Evolutionary conservation across 1,139 yeast species (phyloP).

Genomic region (Zygosaccharomyces sapae): DNA sequence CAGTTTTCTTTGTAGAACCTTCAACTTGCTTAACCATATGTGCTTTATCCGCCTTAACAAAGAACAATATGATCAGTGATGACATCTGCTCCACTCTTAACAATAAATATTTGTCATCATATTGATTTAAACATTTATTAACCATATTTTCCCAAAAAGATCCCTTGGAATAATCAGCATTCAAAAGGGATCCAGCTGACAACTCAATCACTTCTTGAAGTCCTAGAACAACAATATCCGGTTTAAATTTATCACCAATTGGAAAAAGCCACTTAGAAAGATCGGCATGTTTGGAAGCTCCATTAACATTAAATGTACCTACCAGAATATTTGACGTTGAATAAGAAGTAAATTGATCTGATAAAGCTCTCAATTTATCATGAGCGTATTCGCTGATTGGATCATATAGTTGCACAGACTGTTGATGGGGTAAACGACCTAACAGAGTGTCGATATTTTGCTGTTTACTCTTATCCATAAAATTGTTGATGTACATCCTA

Average conservation of each 20-base stretch:
- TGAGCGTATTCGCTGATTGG: conserved; percentile 82
- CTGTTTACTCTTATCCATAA: conserved; percentile 88
- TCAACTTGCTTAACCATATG: conserved; percentile 59
- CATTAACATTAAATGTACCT: conserved; percentile 89
- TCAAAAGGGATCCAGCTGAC: conserved; percentile 75
- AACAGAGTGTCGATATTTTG: conserved; percentile 77
- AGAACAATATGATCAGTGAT: conserved; percentile 68
- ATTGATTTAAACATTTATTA: conserved; percentile 52
- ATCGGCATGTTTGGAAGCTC: conserved; percentile 53
- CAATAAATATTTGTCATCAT: conserved; percentile 51
- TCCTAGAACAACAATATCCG: conserved; percentile 79
- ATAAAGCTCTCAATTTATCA: conserved; percentile 50
- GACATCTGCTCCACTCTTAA: conserved; percentile 86
- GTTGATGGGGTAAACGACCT: conserved; percentile 73
- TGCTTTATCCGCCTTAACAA: conserved; percentile 55
- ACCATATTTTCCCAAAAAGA: conserved; percentile 59
- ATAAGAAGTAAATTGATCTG: conserved; percentile 56
- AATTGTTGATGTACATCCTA: conserved; percentile 91
- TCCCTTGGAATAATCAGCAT: conserved; percentile 64
- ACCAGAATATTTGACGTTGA: conserved; percentile 62
- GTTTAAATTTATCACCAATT: conserved; percentile 44
- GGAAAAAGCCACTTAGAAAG: conserved; percentile 84
- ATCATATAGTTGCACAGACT: conserved; percentile 71
- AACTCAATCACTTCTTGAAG: conserved; percentile 90
- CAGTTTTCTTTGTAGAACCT: conserved; percentile 84